phyloP scores from a whole-genome alignment of 2,329 filamentous ascomycete species.

The Colletotrichum endophyticum region DNA sequence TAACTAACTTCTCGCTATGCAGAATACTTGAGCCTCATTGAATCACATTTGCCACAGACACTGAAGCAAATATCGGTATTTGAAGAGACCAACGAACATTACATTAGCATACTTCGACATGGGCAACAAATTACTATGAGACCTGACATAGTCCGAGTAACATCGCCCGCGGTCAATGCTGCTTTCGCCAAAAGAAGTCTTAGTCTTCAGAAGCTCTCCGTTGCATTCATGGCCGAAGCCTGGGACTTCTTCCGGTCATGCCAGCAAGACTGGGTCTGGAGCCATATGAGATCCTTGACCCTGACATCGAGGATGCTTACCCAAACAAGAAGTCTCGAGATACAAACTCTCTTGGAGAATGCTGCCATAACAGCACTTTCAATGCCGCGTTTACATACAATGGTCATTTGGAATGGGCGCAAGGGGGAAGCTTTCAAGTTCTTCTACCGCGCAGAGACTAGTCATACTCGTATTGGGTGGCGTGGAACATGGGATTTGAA shows the following conservation, averaged over 20 bases:
- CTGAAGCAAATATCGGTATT: slow-evolving; percentile 29
- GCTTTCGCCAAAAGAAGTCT: slow-evolving; percentile 30
- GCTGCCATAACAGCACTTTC: slow-evolving; percentile 25
- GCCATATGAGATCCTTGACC: slow-evolving; percentile 32
- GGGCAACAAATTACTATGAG: rapidly evolving
- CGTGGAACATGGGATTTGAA: background rate
- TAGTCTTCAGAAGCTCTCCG: slow-evolving; percentile 29
- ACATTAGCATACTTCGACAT: background rate
- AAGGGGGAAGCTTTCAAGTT: slow-evolving; percentile 35
- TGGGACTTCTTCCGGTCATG: slow-evolving; percentile 30
- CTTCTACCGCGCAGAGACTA: slow-evolving; percentile 26
- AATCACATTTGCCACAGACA: slow-evolving; percentile 24
- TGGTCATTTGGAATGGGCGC: slow-evolving; percentile 38
- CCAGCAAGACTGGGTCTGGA: slow-evolving; percentile 29
- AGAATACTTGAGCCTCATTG: slow-evolving; percentile 9
- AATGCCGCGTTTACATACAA: slow-evolving; percentile 34
- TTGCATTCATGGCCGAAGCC: slow-evolving; percentile 33
- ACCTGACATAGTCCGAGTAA: background rate
- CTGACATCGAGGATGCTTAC: slow-evolving; percentile 35
- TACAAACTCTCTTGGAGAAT: slow-evolving; percentile 27
- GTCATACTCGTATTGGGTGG: background rate
- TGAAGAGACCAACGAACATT: slow-evolving; percentile 29
- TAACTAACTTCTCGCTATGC: background rate
- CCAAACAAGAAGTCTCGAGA: slow-evolving; percentile 18
- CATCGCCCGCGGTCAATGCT: slow-evolving; percentile 2